phyloP scores from a whole-genome alignment of 805 yeast species.

The Hanseniaspora valbyensis region DNA sequence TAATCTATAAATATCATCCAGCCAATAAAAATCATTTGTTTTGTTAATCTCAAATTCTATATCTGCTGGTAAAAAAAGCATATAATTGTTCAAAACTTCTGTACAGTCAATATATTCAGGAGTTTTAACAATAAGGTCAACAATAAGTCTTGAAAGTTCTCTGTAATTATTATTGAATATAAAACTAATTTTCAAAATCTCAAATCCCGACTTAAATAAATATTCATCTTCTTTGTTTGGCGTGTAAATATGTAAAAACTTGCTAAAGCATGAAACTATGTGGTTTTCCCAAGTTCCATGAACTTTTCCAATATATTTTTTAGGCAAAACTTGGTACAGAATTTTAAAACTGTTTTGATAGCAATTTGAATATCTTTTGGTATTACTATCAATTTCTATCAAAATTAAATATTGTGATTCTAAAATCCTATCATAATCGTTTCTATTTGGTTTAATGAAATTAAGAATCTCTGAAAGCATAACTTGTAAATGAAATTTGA shows the following conservation, averaged over 20 bases:
- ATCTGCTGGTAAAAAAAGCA: constrained; percentile 3
- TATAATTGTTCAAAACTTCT: neutral
- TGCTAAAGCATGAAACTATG: constrained; percentile 1
- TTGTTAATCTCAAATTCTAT: neutral
- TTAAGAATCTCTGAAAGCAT: neutral
- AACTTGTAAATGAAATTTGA: constrained; percentile 6
- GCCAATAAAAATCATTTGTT: neutral
- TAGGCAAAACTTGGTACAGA: neutral
- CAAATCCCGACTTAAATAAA: neutral
- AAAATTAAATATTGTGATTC: constrained; percentile 15
- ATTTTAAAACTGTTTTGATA: constrained; percentile 1
- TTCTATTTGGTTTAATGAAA: neutral
- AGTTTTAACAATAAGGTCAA: neutral
- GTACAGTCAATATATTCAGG: neutral
- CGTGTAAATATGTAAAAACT: neutral
- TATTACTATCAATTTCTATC: neutral
- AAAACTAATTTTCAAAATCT: neutral
- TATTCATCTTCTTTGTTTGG: constrained; percentile 7
- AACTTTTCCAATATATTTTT: constrained; percentile 7
- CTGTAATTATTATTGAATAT: neutral
- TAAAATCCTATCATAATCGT: constrained; percentile 11
- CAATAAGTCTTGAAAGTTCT: neutral
- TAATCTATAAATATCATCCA: constrained; percentile 8
- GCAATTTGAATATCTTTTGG: constrained; percentile 3
- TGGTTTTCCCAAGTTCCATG: constrained; percentile 13